phyloP scores from a whole-genome alignment of 2,329 filamentous ascomycete genomes.

The Peltaster fructicola region DNA sequence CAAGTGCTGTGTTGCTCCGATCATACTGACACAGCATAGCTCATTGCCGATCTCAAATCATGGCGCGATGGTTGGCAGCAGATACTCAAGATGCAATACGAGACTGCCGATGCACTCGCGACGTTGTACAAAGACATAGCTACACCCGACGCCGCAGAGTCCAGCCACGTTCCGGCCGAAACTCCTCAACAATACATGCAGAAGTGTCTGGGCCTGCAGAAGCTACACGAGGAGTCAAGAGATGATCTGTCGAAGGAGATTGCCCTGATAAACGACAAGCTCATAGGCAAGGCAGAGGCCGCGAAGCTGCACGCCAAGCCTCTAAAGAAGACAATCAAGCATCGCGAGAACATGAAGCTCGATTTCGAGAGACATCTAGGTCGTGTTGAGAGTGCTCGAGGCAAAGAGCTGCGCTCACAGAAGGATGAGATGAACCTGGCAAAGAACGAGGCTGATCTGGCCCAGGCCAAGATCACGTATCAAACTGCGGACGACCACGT shows the following conservation, averaged over 20 bases:
- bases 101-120: constrained; percentile 50
- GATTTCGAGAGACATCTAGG: constrained; percentile 67
- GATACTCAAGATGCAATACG: constrained; percentile 51
- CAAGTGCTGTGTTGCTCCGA: background rate
- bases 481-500: constrained; percentile 58
- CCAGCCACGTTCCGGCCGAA: constrained; percentile 34
- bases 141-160: constrained; percentile 34
- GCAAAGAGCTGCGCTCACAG: constrained; percentile 51
- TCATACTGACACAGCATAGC: constrained; percentile 27
- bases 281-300: constrained; percentile 52
- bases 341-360: constrained; percentile 62
- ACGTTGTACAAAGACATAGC: constrained; percentile 61
- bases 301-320: constrained; percentile 52
- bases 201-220: constrained; percentile 46
- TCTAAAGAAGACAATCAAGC: constrained; percentile 69
- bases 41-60: constrained; percentile 55
- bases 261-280: constrained; percentile 47
- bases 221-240: constrained; percentile 53
- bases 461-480: constrained; percentile 49
- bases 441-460: constrained; percentile 55
- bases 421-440: constrained; percentile 55
- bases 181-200: constrained; percentile 48
- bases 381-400: constrained; percentile 49
- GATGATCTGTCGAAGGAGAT: constrained; percentile 56
- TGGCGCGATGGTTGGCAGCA: constrained; percentile 67